A percentile compares a stretch with the other conserved stretches of the same genome.
phyloP scores from a whole-genome alignment of 495 filamentous ascomycete species.

The Aspergillus steynii region DNA sequence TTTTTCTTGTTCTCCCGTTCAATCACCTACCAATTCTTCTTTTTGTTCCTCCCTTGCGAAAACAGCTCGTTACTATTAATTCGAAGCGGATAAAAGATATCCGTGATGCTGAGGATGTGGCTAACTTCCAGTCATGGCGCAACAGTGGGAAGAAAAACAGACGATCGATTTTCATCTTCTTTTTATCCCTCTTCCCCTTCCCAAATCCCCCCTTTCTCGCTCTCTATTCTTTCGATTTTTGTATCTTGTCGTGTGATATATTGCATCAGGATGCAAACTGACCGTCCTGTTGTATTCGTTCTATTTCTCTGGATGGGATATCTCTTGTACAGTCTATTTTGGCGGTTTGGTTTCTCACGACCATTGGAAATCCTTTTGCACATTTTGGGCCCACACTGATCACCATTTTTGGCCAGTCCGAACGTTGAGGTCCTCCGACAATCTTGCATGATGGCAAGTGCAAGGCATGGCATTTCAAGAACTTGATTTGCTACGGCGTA shows the following conservation, averaged over 20 bases:
- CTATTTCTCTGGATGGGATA: constrained; percentile 23
- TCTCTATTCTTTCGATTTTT: background rate
- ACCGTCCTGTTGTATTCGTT: constrained; percentile 11
- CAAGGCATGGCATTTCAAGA: background rate
- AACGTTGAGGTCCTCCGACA: background rate
- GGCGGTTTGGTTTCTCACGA: constrained; percentile 3
- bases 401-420: background rate
- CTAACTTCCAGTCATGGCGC: background rate
- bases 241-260: background rate
- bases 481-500: background rate
- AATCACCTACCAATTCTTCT: background rate
- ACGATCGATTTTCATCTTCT: background rate
- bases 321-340: constrained; percentile 19
- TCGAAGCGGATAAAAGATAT: background rate
- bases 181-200: background rate
- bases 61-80: background rate
- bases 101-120: background rate
- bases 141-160: background rate
- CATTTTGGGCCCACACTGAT: constrained; percentile 7
- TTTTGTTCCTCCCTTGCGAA: background rate
- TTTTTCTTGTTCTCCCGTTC: background rate
- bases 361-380: constrained; percentile 10
- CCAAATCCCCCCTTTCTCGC: background rate
- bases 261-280: background rate
- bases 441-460: background rate